Conservation (phyloP, 164 flowering plant species). For the Litsea cubeba region DNA sequence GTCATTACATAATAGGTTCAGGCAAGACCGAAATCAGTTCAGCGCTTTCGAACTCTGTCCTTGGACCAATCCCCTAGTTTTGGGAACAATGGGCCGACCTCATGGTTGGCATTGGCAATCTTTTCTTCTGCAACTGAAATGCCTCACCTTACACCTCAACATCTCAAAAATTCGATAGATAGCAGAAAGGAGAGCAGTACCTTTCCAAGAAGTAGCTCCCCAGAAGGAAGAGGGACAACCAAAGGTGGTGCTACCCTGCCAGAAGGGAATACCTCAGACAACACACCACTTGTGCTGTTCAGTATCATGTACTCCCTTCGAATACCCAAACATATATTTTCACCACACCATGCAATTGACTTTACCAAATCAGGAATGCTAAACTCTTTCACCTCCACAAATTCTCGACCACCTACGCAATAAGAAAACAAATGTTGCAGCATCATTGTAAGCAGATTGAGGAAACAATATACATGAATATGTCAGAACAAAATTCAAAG, state of each 20-base stretch:
- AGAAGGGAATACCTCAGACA: constrained; percentile 84
- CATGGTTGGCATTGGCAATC: too few relatives aligned
- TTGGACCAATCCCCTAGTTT: too few relatives aligned
- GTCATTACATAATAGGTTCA: too few relatives aligned
- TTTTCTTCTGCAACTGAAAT: too few relatives aligned
- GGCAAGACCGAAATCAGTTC: too few relatives aligned
- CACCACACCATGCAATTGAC: constrained; percentile 98
- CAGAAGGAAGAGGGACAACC: constrained; percentile 82
- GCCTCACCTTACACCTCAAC: too few relatives aligned
- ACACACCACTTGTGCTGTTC: constrained; percentile 66
- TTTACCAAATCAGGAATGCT: constrained; percentile 86
- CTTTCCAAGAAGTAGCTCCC: constrained; percentile 94
- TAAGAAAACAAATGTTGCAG: neutral
- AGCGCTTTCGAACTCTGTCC: too few relatives aligned
- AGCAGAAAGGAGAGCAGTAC: constrained; percentile 24
- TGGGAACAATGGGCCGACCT: too few relatives aligned
- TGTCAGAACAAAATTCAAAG: neutral
- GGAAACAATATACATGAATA: neutral
- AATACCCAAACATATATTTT: constrained; percentile 87
- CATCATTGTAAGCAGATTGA: neutral
- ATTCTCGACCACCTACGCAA: constrained; percentile 80
- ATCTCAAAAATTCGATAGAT: neutral
- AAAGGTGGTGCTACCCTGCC: constrained; percentile 93
- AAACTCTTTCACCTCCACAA: constrained; percentile 97
- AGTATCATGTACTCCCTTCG: constrained; percentile 75